Evolutionary conservation across 345 rosid genomes (phyloP), one percentile per base, ranked within the genome.

Genomic region (Aegle marmelos): DNA sequence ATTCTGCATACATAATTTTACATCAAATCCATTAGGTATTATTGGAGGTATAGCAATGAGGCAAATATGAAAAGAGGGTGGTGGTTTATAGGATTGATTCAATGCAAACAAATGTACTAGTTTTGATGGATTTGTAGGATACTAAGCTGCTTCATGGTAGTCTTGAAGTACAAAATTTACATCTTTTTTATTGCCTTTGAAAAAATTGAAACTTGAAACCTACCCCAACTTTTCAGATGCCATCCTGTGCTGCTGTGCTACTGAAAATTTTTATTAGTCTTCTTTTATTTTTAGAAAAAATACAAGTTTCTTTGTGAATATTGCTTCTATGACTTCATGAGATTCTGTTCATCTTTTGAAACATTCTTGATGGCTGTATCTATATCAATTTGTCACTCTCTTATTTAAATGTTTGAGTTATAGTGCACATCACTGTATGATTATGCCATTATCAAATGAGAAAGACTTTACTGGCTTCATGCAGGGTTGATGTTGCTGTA

Each of bases 401-500:
- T 54, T 8, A 19, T 76, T 34, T 54, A 21, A 54, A 0, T 76
- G 19, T 66, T 45, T 66, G 39, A 34, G 67, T 45, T 75, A 64
- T 16, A 14, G 24, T 50, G 19, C n/a, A 62, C 21, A 62, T 63
- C 17, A 21, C n/a, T 45, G 16, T 62, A 31, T 63, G 70, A 45
- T 22, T 28, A 36, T 75, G 39, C 39, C 60, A 25, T 25, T 54
- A 34, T 4, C 56, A 19, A 72, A 70, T 54, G 60, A 76, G 25
- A 80, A 45, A 50, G 67, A 48, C 28, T 62, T 36, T 60, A 17
- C 78, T 39, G 25, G 60, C 73, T 82, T 83, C 30, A 30, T 80
- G 86, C 88, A 80, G 90, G 89, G 80, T 21, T 63, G 89, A 88
- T 80, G 85, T 85, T 36, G 80, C 82, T 68, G 89, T 81, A 56